Percentiles rank a stretch among this genome's conserved stretches.
Evolutionary conservation across 2,329 filamentous ascomycete species (phyloP).

Genomic region (Trichoderma sp.): DNA sequence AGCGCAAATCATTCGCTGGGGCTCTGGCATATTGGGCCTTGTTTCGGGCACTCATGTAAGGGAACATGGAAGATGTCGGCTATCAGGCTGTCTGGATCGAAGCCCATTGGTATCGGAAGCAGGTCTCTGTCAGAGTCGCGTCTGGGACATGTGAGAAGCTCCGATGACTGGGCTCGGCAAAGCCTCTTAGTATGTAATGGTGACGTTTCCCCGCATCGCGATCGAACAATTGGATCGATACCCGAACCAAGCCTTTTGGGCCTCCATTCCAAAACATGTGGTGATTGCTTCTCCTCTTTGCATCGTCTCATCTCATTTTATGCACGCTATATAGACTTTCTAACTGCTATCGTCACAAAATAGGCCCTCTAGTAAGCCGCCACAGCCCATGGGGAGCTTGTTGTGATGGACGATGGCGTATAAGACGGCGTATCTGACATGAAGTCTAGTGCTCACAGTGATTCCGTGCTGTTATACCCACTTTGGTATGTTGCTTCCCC

Average conservation of each 20-base stretch:
- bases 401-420: background rate
- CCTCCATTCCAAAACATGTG: background rate
- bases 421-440: constrained; percentile 6
- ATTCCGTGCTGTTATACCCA: constrained; percentile 12
- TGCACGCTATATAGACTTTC: background rate
- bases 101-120: background rate
- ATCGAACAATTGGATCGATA: background rate
- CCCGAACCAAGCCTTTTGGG: background rate
- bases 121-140: background rate
- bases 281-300: background rate
- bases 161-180: background rate
- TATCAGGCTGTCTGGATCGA: background rate
- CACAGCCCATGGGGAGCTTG: background rate
- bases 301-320: background rate
- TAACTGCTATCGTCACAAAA: background rate
- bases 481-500: background rate
- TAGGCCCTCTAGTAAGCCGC: constrained; percentile 14
- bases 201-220: constrained; percentile 21
- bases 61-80: background rate
- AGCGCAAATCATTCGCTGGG: background rate
- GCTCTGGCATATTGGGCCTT: background rate
- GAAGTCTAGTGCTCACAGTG: constrained; percentile 8
- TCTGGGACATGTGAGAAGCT: background rate
- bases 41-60: background rate
- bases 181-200: background rate